Evolutionary conservation across 1,284 basidiomycete genomes (phyloP).

Genomic region (Boletus mariae): DNA sequence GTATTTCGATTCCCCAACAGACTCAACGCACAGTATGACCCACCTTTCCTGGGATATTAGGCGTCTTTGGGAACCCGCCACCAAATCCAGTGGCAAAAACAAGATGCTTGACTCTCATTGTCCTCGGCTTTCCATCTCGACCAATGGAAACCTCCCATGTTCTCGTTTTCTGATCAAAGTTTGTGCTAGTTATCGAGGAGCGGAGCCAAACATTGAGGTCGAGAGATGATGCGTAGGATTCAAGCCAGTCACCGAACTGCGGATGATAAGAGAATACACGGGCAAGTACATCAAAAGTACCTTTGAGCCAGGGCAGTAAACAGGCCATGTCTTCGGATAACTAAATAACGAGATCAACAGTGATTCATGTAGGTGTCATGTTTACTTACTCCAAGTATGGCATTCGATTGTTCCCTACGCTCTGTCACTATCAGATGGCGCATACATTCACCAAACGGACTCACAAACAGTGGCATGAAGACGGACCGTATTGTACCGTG

Average conservation of each 20-base stretch:
- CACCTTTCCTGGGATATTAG: slow-evolving; percentile 26
- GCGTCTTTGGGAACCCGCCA: slow-evolving; percentile 35
- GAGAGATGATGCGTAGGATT: slow-evolving; percentile 48
- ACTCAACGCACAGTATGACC: not conserved
- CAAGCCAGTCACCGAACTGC: slow-evolving; percentile 57
- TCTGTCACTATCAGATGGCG: not conserved
- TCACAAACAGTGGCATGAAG: slow-evolving; percentile 28
- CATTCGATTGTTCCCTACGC: slow-evolving; percentile 21
- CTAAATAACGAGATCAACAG: slow-evolving; percentile 1
- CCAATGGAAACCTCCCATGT: slow-evolving; percentile 34
- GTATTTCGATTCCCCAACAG: not conserved
- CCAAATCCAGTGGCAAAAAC: slow-evolving; percentile 39
- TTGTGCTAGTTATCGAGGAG: slow-evolving; percentile 37
- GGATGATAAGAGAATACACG: slow-evolving; percentile 1
- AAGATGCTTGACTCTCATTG: slow-evolving; percentile 34
- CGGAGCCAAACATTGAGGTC: slow-evolving; percentile 56
- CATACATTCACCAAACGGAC: slow-evolving; percentile 3
- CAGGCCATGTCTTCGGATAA: slow-evolving; percentile 39
- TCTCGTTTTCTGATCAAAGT: slow-evolving; percentile 29
- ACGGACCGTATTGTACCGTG: slow-evolving; percentile 27
- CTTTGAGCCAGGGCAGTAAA: slow-evolving; percentile 34
- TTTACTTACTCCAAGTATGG: slow-evolving; percentile 26
- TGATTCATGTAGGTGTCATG: not conserved
- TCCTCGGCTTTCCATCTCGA: slow-evolving; percentile 21
- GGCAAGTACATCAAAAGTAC: slow-evolving; percentile 11